Base-by-base conservation (phyloP, 805 yeast species). In the Cyberlindnera bimundalis region DNA sequence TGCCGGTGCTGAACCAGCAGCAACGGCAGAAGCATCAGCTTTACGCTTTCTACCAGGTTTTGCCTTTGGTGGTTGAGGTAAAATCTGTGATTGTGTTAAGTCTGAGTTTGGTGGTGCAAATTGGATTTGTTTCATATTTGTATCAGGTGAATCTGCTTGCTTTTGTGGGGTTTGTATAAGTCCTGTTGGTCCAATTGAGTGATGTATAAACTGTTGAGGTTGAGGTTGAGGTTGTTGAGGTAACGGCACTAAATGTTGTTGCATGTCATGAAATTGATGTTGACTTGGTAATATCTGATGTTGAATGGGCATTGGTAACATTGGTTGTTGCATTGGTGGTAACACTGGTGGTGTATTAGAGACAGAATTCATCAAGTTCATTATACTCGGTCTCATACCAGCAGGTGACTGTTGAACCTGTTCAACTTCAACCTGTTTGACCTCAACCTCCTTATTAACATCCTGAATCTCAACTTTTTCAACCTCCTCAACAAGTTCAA, bases 281-380 rank as follows among this genome's bases (percentile, higher is more conserved):
- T 21, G 10, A 21, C 9, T 21, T 21, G 24, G 24, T 21, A 21
- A 21, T 21, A 10, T 7, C 10, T 21, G 24, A 10, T 21, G 10
- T 21, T 21, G 24, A 21, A 21, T 21, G 24, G 24, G n/a, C n/a
- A n/a, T n/a, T n/a, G n/a, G n/a, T n/a, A n/a, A n/a, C n/a, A n/a
- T n/a, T n/a, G n/a, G n/a, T n/a, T n/a, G n/a, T n/a, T n/a, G n/a
- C n/a, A n/a, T n/a, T n/a, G n/a, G 24, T 21, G 24, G 12, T 6
- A 19, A 21, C n/a, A 14, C 11, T 10, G 29, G 29, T 9, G 20
- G 29, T 9, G 27, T 15, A 5, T 24, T 10, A 5, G 42, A 18
- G 5, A 33, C 39, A 5, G 24, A 15, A 26, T 44, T 44, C 42
- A 44, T 40, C 19, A 44, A 39, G 36, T 44, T 44, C 41, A 40